Evolutionary conservation across 2,329 filamentous ascomycete species (phyloP), one percentile per base, ranked within the genome.

Genomic region (Sarocladium brachiariae): DNA sequence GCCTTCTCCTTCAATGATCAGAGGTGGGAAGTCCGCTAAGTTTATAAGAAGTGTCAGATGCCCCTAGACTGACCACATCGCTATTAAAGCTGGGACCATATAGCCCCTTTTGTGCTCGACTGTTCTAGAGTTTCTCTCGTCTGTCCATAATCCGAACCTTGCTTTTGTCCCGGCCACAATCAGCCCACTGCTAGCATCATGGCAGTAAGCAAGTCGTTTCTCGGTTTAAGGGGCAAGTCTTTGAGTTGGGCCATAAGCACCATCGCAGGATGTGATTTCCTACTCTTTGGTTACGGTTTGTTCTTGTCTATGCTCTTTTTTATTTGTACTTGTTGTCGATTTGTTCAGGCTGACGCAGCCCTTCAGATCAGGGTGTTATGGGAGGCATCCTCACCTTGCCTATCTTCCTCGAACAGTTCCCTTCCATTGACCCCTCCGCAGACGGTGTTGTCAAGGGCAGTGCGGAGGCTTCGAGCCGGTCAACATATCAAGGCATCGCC

Each of bases 261-360:
- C n/a, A 77, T 89, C 59, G 86, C 86, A 52, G 86, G 85, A 59
- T 78, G 83, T 47, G 84, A 88, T 65, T 88, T 88, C 62, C 70
- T 87, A 55, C 81, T 78, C 21, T 77, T 78, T 56, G 75, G 76
- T 54, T 79, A 78, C 51, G 76, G 76, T 78, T 65, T 48, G 65
- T 47, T 16, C 14, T 11, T 30, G 16, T n/a, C n/a, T n/a, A n/a
- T n/a, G n/a, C 25, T 8, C 21, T 30, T n/a, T 31, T n/a, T 27
- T 8, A 27, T 27, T n/a, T 39, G 38, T 14, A 7, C n/a, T 38
- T 33, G n/a, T 16, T 4, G 2, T 37, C 13, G 27, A 13, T 13
- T 23, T 19, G 18, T 11, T 4, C 27, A 47, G 30, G 65, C 37
- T 66, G 74, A 10, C 76, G 10, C 10, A 18, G 3, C 9, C 33